phyloP scores from a whole-genome alignment of 1,284 basidiomycete species.

The Vanrija sp. region DNA sequence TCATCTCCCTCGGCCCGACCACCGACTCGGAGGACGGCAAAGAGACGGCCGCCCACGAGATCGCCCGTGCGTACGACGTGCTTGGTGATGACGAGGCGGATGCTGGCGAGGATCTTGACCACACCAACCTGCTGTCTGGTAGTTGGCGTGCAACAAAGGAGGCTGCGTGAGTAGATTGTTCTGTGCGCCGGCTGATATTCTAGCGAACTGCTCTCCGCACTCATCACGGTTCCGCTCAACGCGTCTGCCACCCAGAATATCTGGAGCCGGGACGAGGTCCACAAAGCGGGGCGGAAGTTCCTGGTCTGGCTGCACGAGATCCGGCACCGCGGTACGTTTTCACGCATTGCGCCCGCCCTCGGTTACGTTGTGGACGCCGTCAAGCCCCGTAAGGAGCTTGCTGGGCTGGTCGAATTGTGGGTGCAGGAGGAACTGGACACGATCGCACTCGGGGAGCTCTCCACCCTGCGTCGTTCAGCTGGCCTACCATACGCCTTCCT shows the following conservation, averaged over 20 bases:
- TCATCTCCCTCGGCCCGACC: slow-evolving; percentile 34
- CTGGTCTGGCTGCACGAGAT: slow-evolving; percentile 47
- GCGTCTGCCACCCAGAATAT: slow-evolving; percentile 14
- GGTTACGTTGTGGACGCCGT: slow-evolving; percentile 34
- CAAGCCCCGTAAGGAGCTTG: slow-evolving; percentile 13
- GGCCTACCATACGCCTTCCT: slow-evolving; percentile 45
- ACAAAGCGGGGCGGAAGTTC: slow-evolving; percentile 33
- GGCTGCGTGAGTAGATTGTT: slow-evolving; percentile 32
- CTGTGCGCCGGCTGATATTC: not conserved
- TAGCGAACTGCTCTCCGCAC: slow-evolving; percentile 38
- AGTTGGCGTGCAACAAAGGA: slow-evolving; percentile 48
- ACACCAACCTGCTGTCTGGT: slow-evolving; percentile 41
- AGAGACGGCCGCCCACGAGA: slow-evolving; percentile 42
- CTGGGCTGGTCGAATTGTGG: slow-evolving; percentile 31
- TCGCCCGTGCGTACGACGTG: slow-evolving; percentile 43
- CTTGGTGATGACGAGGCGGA: slow-evolving; percentile 31
- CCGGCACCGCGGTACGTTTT: slow-evolving; percentile 47
- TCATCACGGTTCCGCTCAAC: slow-evolving; percentile 25
- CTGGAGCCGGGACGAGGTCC: slow-evolving; percentile 33
- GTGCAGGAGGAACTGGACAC: slow-evolving; percentile 37
- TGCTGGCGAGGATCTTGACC: slow-evolving; percentile 27
- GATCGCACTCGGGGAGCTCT: slow-evolving; percentile 37
- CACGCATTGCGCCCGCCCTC: slow-evolving; percentile 39
- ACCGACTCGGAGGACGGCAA: slow-evolving; percentile 5
- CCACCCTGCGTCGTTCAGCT: slow-evolving; percentile 46